Percentiles rank a stretch among this genome's conserved stretches.
Evolutionary conservation across 2,329 filamentous ascomycete species (phyloP).

Genomic region (Colletotrichum truncatum): DNA sequence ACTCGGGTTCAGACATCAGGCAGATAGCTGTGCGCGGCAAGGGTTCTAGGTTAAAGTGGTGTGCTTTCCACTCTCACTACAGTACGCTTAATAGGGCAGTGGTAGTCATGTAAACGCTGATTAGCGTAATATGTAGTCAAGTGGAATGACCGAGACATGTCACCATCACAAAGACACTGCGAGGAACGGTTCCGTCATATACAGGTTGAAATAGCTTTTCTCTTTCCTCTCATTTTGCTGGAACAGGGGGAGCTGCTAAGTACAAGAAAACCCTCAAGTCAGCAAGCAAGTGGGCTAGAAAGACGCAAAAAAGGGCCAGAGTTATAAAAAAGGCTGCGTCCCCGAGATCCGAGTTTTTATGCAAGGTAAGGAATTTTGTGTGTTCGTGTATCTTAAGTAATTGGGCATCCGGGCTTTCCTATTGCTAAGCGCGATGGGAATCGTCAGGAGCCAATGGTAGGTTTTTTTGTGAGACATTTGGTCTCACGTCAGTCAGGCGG

Average conservation of each 20-base stretch:
- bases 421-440: background rate
- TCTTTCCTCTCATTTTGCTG: slow-evolving; percentile 22
- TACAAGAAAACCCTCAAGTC: slow-evolving; percentile 27
- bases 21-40: too few species aligned
- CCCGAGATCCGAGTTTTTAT: slow-evolving; percentile 25
- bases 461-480: background rate
- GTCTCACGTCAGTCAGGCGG: too few species aligned
- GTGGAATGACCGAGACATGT: too few species aligned
- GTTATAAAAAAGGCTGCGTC: slow-evolving; percentile 12
- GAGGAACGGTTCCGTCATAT: background rate
- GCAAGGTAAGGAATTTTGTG: slow-evolving; percentile 6
- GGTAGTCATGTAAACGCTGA: too few species aligned
- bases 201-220: slow-evolving; percentile 10
- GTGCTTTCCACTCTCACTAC: background rate
- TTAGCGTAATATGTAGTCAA: too few species aligned
- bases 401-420: background rate
- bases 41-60: too few species aligned
- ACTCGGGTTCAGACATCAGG: background rate
- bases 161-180: too few species aligned
- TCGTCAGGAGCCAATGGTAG: background rate
- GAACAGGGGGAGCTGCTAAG: slow-evolving; percentile 23
- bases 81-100: too few species aligned
- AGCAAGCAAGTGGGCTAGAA: slow-evolving; percentile 18
- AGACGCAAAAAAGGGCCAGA: slow-evolving; percentile 21
- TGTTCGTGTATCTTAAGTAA: slow-evolving; percentile 2